Percentiles rank a stretch among this genome's conserved stretches.
These are phyloP conservation scores for Fusarium sulawesiense DNA, from an alignment of 2,329 filamentous ascomycete species.

Conservation along the genomic window DNA sequence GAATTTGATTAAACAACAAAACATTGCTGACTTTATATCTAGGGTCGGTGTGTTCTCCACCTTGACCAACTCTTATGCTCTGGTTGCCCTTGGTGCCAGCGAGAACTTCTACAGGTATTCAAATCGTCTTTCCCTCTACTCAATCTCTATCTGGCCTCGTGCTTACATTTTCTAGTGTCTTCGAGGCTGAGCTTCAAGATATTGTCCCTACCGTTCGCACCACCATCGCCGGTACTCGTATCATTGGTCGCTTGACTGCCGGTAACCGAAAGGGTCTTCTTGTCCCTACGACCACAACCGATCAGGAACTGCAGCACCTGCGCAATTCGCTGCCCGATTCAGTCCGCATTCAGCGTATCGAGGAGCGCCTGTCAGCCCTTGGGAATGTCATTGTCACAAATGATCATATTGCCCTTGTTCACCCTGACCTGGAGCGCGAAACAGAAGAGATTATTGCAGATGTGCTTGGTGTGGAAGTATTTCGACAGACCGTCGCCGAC, in stretches of 20 bases:
- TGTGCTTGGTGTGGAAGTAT: slow-evolving; percentile 88
- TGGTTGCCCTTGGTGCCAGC: slow-evolving; percentile 93
- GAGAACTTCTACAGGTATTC: slow-evolving; percentile 95
- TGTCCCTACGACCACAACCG: slow-evolving; percentile 93
- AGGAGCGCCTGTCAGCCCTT: slow-evolving; percentile 93
- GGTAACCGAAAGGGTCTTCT: slow-evolving; percentile 97
- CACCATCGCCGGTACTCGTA: slow-evolving; percentile 95
- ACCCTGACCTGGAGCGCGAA: slow-evolving; percentile 96
- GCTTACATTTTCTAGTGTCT: slow-evolving; percentile 70
- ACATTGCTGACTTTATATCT: slow-evolving; percentile 28
- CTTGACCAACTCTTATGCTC: slow-evolving; percentile 95
- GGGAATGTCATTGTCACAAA: slow-evolving; percentile 98
- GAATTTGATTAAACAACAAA: not conserved
- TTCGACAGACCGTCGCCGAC: slow-evolving; percentile 94
- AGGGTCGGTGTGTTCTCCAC: slow-evolving; percentile 97
- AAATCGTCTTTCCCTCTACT: slow-evolving; percentile 1
- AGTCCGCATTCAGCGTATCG: slow-evolving; percentile 96
- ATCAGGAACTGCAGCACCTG: slow-evolving; percentile 97
- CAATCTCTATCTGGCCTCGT: not conserved
- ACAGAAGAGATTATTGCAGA: slow-evolving; percentile 99
- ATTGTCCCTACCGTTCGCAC: slow-evolving; percentile 96
- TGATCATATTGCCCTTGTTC: slow-evolving; percentile 95
- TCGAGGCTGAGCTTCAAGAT: slow-evolving; percentile 97
- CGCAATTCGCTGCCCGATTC: slow-evolving; percentile 92
- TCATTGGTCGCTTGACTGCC: slow-evolving; percentile 93